Percentiles rank a stretch among this genome's conserved stretches.
Conservation (phyloP, 2,329 filamentous ascomycete genomes). For the Aurifilum marmelostoma region DNA sequence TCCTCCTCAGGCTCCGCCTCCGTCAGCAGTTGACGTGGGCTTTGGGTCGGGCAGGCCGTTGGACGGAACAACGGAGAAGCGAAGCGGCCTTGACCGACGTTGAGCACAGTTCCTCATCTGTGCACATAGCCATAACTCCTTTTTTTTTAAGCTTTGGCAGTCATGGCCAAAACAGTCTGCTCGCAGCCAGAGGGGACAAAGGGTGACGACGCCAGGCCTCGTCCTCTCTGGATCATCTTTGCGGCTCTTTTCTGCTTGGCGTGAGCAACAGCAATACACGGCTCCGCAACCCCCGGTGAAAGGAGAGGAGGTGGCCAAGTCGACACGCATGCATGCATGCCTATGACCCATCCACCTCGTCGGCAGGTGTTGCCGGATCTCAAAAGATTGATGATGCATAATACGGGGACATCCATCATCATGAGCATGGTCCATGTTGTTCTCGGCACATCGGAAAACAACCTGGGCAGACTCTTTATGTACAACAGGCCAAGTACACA, state of each 20-base stretch:
- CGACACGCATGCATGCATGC: not conserved
- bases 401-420: not conserved
- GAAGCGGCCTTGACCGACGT: not conserved
- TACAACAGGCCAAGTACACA: not conserved
- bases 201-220: constrained; percentile 1
- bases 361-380: not conserved
- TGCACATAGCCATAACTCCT: not conserved
- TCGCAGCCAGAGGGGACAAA: not conserved
- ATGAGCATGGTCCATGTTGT: not conserved
- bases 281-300: not conserved
- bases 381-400: not conserved
- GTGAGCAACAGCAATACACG: not conserved
- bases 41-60: not conserved
- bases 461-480: not conserved
- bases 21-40: constrained; percentile 4
- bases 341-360: not conserved
- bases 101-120: not conserved
- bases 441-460: not conserved
- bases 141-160: not conserved
- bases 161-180: not conserved
- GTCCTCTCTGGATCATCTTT: no score
- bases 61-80: not conserved
- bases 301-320: not conserved
- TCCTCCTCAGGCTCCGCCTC: not conserved
- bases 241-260: not conserved